Evolutionary conservation across 495 filamentous ascomycete species (phyloP).

Genomic region (Geopyxis carbonaria): DNA sequence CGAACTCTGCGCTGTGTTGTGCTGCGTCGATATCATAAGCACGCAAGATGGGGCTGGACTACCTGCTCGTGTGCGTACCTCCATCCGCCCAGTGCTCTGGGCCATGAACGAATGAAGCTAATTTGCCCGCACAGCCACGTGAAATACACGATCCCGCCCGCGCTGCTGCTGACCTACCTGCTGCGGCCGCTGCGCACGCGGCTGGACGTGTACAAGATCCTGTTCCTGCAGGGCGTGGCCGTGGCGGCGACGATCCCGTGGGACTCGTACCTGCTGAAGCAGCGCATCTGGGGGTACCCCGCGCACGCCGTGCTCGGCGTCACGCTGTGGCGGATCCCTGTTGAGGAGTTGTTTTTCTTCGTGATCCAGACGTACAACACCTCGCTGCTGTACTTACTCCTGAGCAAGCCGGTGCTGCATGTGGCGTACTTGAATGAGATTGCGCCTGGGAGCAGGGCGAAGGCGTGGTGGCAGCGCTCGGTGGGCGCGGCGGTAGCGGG

Average conservation of each 20-base stretch:
- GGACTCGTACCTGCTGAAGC: slow-evolving; percentile 52
- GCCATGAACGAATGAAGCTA: neutral
- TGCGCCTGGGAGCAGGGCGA: too few relatives aligned
- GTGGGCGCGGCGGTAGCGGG: neutral
- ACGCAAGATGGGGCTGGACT: slow-evolving; percentile 47
- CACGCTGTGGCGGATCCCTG: slow-evolving; percentile 40
- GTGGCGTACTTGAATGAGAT: slow-evolving; percentile 33
- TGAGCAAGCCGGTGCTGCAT: slow-evolving; percentile 45
- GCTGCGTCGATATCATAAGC: too few relatives aligned
- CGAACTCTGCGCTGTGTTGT: too few relatives aligned
- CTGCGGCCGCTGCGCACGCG: slow-evolving; percentile 41
- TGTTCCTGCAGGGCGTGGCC: slow-evolving; percentile 36
- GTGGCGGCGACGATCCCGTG: slow-evolving; percentile 47
- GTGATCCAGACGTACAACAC: slow-evolving; percentile 59
- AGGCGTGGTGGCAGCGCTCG: neutral
- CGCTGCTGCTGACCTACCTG: slow-evolving; percentile 36
- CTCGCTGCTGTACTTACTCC: slow-evolving; percentile 42
- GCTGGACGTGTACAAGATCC: slow-evolving; percentile 41
- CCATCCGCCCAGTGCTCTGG: too few relatives aligned
- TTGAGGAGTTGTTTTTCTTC: slow-evolving; percentile 59
- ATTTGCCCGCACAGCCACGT: slow-evolving; percentile 35
- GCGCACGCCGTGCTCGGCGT: slow-evolving; percentile 39
- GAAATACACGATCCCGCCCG: slow-evolving; percentile 49
- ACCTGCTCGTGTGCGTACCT: slow-evolving; percentile 44
- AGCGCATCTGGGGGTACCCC: slow-evolving; percentile 52